Evolutionary conservation across 2,329 filamentous ascomycete genomes (phyloP).

Genomic region (Cladosporium oxysporum): DNA sequence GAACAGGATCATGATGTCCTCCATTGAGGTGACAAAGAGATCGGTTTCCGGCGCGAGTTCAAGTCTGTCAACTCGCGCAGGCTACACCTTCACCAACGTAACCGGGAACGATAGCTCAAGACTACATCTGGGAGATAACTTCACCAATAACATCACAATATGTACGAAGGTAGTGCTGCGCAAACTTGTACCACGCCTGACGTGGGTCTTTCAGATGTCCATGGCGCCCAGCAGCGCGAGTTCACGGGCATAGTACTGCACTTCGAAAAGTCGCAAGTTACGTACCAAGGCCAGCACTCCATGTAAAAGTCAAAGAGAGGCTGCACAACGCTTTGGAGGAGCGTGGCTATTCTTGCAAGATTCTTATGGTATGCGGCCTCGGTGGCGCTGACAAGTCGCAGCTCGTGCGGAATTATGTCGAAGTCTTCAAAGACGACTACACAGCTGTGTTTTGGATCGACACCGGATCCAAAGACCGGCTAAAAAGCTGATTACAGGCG

Average conservation of each 20-base stretch:
- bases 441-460: slow-evolving; percentile 30
- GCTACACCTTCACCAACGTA: not conserved
- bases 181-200: not conserved
- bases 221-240: not conserved
- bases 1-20: not conserved
- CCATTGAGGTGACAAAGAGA: too few species aligned
- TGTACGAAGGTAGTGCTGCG: not conserved
- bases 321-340: not conserved
- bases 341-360: not conserved
- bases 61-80: not conserved
- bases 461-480: slow-evolving; percentile 11
- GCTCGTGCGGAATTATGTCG: slow-evolving; percentile 27
- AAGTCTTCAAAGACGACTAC: slow-evolving; percentile 26
- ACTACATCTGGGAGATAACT: not conserved
- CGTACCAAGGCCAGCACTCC: not conserved
- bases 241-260: not conserved
- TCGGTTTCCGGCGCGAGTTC: too few species aligned
- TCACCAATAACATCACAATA: not conserved
- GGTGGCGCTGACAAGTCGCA: slow-evolving; percentile 30
- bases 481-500: not conserved
- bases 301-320: not conserved
- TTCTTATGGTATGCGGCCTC: slow-evolving; percentile 22
- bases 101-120: not conserved
- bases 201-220: not conserved
- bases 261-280: not conserved